phyloP scores from a whole-genome alignment of 345 rosid genomes.

The Salix suchowensis region DNA sequence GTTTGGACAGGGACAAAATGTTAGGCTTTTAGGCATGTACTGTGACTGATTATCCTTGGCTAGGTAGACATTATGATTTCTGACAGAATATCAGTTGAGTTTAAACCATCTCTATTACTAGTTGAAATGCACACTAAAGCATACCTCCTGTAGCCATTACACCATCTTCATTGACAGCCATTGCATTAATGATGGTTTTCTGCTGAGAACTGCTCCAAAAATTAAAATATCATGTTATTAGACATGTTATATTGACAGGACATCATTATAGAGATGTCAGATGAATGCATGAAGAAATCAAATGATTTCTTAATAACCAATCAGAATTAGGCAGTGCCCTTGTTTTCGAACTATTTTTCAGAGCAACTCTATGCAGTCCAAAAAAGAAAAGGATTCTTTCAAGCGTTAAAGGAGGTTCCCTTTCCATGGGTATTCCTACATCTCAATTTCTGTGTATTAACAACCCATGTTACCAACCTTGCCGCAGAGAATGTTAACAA shows the following conservation, averaged over 20 bases:
- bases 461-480: neutral
- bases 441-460: neutral
- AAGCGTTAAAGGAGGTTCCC: neutral
- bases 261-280: neutral
- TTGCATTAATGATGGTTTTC: conserved; percentile 87
- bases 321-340: neutral
- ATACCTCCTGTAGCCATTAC: conserved; percentile 98
- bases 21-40: neutral
- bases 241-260: neutral
- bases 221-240: neutral
- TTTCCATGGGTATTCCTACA: neutral
- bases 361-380: neutral
- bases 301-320: no score
- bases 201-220: conserved; percentile 79
- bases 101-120: neutral
- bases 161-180: conserved; percentile 96
- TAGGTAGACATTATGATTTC: neutral
- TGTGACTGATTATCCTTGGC: neutral
- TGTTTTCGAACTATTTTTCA: neutral
- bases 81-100: neutral
- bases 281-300: no score
- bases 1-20: neutral
- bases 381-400: neutral
- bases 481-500: neutral
- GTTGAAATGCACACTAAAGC: neutral